A percentile compares a stretch with the other conserved stretches of the same genome.
Evolutionary conservation across 768 basidiomycete species (phyloP).

Genomic region (Chalciporus sphaerocephalus): DNA sequence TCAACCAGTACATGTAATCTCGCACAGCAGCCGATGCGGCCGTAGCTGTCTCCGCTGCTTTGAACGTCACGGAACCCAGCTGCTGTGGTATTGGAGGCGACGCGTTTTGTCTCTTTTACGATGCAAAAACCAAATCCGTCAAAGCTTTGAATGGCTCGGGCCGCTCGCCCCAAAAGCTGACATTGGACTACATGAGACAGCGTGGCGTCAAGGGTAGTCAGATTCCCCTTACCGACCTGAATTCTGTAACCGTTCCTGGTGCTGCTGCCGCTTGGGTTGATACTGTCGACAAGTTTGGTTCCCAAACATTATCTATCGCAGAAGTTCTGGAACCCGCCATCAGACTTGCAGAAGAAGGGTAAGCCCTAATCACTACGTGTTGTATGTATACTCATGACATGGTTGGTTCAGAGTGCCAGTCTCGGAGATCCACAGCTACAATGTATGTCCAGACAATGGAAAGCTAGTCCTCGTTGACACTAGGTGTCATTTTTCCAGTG

Average conservation of each 20-base stretch:
- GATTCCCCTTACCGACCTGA: conserved; percentile 79
- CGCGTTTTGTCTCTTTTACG: conserved; percentile 90
- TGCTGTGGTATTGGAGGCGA: conserved; percentile 93
- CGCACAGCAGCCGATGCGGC: conserved; percentile 75
- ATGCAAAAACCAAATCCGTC: conserved; percentile 76
- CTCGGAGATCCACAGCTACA: conserved; percentile 70
- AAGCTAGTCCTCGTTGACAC: background rate
- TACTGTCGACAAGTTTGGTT: conserved; percentile 78
- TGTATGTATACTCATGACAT: background rate
- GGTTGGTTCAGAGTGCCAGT: conserved; percentile 63
- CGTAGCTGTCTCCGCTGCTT: conserved; percentile 85
- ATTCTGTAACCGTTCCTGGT: conserved; percentile 88
- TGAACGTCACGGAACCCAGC: conserved; percentile 88
- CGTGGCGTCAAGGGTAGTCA: conserved; percentile 62
- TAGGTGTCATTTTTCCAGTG: conserved; percentile 33
- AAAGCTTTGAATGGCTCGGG: conserved; percentile 93
- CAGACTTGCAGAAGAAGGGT: conserved; percentile 88
- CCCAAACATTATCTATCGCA: conserved; percentile 52
- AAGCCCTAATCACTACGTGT: conserved; percentile 11
- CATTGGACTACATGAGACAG: conserved; percentile 63
- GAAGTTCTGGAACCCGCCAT: conserved; percentile 89
- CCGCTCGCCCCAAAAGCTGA: conserved; percentile 73
- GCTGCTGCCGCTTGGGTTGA: conserved; percentile 96
- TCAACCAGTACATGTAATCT: background rate
- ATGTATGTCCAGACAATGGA: conserved; percentile 36